A percentile compares a stretch with the other conserved stretches of the same genome.
Evolutionary conservation across 1,284 basidiomycete genomes (phyloP).

Genomic region (Tranzscheliella williamsii): DNA sequence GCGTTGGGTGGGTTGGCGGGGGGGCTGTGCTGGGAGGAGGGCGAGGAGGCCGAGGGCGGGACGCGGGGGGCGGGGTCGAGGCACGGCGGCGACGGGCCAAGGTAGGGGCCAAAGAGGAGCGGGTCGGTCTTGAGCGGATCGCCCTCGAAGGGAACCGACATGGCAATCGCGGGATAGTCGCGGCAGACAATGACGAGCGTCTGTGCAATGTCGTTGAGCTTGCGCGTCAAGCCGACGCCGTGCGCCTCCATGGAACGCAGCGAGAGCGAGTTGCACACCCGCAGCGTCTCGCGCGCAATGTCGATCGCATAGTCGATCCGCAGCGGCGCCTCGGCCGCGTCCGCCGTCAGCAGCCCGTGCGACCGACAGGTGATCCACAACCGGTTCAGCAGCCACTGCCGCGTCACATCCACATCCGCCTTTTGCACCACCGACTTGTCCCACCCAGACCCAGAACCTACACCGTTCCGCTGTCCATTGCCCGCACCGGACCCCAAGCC

Average conservation of each 20-base stretch:
- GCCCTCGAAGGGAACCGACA: conserved; percentile 35
- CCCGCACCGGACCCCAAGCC: not conserved
- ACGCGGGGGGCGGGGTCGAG: too few species aligned
- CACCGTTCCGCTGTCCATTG: not conserved
- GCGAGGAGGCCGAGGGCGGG: too few species aligned
- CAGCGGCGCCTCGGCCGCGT: conserved; percentile 24
- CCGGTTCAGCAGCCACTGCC: conserved; percentile 48
- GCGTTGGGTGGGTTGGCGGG: not conserved
- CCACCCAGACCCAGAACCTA: conserved; percentile 10
- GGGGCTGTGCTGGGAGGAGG: not conserved
- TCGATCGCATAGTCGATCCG: conserved; percentile 44
- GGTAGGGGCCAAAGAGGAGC: conserved; percentile 24
- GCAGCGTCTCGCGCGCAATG: conserved; percentile 43
- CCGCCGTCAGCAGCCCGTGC: conserved; percentile 31
- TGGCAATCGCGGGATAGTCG: conserved; percentile 36
- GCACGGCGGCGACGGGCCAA: conserved; percentile 25
- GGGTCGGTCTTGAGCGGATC: conserved; percentile 38
- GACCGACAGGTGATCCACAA: conserved; percentile 44
- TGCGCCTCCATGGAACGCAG: conserved; percentile 49
- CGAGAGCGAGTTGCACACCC: conserved; percentile 40
- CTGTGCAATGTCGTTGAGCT: conserved; percentile 50
- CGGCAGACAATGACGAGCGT: conserved; percentile 46
- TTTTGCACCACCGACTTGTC: conserved; percentile 40
- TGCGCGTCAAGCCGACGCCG: conserved; percentile 43
- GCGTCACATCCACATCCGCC: conserved; percentile 49